A percentile compares a stretch with the other conserved stretches of the same genome.
Evolutionary conservation across 2,329 filamentous ascomycete genomes (phyloP).

Genomic region (Seiridium cupressi): DNA sequence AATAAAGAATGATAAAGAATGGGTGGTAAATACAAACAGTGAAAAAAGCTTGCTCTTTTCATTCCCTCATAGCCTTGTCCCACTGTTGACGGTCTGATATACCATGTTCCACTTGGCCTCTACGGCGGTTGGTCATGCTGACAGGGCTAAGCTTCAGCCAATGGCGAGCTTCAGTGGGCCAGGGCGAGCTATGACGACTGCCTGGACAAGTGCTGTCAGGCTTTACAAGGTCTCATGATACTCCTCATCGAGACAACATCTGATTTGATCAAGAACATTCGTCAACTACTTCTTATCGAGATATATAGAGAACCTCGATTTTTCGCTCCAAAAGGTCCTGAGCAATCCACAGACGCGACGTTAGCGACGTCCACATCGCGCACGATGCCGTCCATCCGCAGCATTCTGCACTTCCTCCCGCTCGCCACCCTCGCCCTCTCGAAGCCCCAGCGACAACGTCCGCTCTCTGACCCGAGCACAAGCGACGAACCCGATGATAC

Average conservation of each 20-base stretch:
- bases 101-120: no score
- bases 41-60: no score
- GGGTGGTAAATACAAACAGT: no score
- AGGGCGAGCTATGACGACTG: not conserved
- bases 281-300: not conserved
- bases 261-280: not conserved
- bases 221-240: not conserved
- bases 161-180: not conserved
- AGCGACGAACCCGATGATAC: conserved; percentile 50
- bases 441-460: conserved; percentile 13
- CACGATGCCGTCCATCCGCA: conserved; percentile 12
- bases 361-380: not conserved
- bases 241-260: not conserved
- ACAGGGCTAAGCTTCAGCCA: not conserved
- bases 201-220: not conserved
- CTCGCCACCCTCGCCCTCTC: conserved; percentile 14
- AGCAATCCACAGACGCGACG: not conserved
- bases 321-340: not conserved
- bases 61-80: no score
- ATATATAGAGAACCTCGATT: not conserved
- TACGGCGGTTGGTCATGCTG: no score
- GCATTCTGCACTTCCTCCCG: conserved; percentile 13
- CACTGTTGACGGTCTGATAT: no score
- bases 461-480: conserved; percentile 13
- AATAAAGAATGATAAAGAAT: no score